These are phyloP conservation scores for Diaporthe sp. DNA, from an alignment of 2,329 filamentous ascomycete genomes.

Conservation along the genomic window DNA sequence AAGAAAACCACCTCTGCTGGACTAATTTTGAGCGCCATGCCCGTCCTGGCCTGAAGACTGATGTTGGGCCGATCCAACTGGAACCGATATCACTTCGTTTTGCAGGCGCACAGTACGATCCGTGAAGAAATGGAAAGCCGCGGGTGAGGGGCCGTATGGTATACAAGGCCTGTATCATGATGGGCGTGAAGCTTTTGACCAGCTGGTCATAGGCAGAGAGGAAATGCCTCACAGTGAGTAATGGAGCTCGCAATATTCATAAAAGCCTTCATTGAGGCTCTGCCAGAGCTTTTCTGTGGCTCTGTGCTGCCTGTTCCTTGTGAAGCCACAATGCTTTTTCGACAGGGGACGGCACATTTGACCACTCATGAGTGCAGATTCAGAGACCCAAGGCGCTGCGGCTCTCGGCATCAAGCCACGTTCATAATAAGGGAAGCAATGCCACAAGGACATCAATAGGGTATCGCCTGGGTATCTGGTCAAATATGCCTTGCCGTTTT, in stretches of 20 bases:
- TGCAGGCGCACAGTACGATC: neutral
- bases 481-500: neutral
- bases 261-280: no score
- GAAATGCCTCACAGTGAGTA: neutral
- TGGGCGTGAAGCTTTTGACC: neutral
- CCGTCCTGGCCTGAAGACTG: neutral
- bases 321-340: neutral
- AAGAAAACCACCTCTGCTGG: neutral
- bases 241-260: no score
- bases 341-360: neutral
- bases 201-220: neutral
- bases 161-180: neutral
- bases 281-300: no score
- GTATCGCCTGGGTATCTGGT: no score
- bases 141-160: no score
- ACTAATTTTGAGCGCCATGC: neutral
- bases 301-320: neutral
- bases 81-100: neutral
- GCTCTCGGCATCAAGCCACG: neutral
- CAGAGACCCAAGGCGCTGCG: neutral
- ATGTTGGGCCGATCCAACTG: neutral
- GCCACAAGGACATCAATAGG: no score
- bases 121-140: neutral
- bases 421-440: neutral
- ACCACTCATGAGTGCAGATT: neutral